These are phyloP conservation scores for Scedosporium aurantiacum DNA, from an alignment of 2,329 filamentous ascomycete species.

Conservation along the genomic window DNA sequence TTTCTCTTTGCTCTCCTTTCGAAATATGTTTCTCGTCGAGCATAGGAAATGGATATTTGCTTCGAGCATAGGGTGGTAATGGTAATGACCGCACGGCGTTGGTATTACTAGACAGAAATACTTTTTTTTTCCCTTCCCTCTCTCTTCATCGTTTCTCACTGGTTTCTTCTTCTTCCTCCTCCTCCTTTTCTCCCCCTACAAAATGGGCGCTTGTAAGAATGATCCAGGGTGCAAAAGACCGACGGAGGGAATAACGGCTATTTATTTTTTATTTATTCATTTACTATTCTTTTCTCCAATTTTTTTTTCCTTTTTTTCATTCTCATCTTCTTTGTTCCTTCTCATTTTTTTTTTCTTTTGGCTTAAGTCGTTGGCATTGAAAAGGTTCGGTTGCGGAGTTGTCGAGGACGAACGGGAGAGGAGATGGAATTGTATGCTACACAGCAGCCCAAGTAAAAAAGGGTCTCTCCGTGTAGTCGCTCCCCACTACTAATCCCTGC, in stretches of 20 bases:
- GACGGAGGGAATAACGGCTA: background rate
- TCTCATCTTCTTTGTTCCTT: background rate
- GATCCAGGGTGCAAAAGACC: too few species aligned
- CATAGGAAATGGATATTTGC: background rate
- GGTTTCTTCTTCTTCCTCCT: background rate
- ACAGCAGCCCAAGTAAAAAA: too few species aligned
- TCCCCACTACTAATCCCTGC: too few species aligned
- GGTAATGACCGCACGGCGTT: background rate
- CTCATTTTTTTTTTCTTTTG: background rate
- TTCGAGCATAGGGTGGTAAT: too few species aligned
- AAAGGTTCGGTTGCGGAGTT: background rate
- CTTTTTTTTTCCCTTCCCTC: background rate
- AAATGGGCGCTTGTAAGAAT: background rate
- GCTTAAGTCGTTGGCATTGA: background rate
- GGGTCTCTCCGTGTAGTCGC: too few species aligned
- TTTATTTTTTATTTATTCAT: too few species aligned
- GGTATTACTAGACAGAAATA: background rate
- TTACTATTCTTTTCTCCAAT: too few species aligned
- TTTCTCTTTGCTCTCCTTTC: background rate
- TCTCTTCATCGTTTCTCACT: background rate
- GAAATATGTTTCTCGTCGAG: background rate
- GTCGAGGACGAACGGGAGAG: background rate
- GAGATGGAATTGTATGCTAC: too few species aligned
- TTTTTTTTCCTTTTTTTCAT: too few species aligned
- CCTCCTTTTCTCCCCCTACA: background rate